Base-by-base conservation (phyloP, 1,139 yeast genomes). In the Entelexis sorbosivorans region DNA sequence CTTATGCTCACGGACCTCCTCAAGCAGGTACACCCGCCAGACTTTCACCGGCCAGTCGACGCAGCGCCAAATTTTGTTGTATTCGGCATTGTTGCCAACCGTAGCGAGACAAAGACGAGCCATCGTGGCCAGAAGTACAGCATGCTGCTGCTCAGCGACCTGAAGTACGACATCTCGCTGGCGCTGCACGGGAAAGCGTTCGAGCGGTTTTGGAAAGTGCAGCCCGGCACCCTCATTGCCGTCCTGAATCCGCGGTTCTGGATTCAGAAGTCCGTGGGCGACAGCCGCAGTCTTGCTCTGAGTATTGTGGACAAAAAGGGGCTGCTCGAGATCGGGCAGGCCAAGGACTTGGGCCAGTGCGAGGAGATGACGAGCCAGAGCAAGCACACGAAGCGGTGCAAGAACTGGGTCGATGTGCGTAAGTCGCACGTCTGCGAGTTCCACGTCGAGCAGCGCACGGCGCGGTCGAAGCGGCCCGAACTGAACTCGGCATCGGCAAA, bases 291-390 rank as follows among this genome's bases (percentile, higher is more conserved):
- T 0, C 85, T 88, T 62, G 81, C 77, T 34, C 66, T 89, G 45
- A 69, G 73, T n/a, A 63, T 87, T 3, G 74, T 76, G 51, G 72
- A 72, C 28, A 67, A 67, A 36, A 72, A 77, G 51, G 71, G 77
- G 36, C 68, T 89, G 3, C 53, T 88, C 17, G 93, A 85, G 60
- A 72, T 91, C 42, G 98, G 95, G 0, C 69, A 73, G 33, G 71
- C 87, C n/a, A 73, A 75, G 52, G 79, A 87, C 61, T 74, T 82
- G 51, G 94, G 86, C 0, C 70, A 70, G 52, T 91, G 98, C 64
- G 64, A 69, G n/a, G 66, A 68, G 26, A 76, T 36, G 51, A 56
- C 55, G 19, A 28, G 51, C 7, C 33, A 48, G 8, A 51, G 54
- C 39, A 50, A 50, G 36, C 19, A 73, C 46, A 78, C 79, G 9